Base-by-base conservation (phyloP, 257 asterid genomes). In the Solanum chilense region DNA sequence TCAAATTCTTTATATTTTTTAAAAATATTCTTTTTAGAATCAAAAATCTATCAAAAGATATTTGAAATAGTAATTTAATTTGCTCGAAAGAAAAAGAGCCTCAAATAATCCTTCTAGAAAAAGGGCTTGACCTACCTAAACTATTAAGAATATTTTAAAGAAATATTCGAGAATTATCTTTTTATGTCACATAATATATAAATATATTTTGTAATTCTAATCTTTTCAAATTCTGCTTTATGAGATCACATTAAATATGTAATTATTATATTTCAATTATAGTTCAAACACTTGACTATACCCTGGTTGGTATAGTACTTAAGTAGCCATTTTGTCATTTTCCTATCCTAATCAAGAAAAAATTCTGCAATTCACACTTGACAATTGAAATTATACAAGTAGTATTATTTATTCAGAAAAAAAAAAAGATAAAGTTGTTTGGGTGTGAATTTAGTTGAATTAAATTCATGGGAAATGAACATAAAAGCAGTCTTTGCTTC, bases 361-460 rank as follows among this genome's bases (percentile, higher is more conserved):
- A 8, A 4, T 31, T 70, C 11, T 35, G 60, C 35, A 16, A 16
- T 70, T 70, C 76, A 70, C 13, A 69, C n/a, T 69, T 8, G 12
- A 3, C 13, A 1, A 31, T 27, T 69, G 21, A 29, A 29, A 64
- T 64, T 64, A 8, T 64, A n/a, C 35, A 12, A 12, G 68, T 25
- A 25, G 31, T n/a, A 14, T 5, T 11, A 4, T 9, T 9, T 3
- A 9, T 23, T 64, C 5, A 5, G 23, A 8, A 41, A 21, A 9
- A 41, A 21, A 12, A 74, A 15, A 4, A 12, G 18, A 76, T 13
- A 3, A 12, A 35, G 58, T 13, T n/a, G 35, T 45, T 5, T 11
- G 16, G 9, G 64, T 78, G 9, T 78, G 66, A 78, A 78, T 27
- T 78, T 14, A 45, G 42, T 27, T 78, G 84, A 78, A 78, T 45